Evolutionary conservation across 768 basidiomycete species (phyloP), one percentile per base, ranked within the genome.

Genomic region (Aureoboletus auriporus): DNA sequence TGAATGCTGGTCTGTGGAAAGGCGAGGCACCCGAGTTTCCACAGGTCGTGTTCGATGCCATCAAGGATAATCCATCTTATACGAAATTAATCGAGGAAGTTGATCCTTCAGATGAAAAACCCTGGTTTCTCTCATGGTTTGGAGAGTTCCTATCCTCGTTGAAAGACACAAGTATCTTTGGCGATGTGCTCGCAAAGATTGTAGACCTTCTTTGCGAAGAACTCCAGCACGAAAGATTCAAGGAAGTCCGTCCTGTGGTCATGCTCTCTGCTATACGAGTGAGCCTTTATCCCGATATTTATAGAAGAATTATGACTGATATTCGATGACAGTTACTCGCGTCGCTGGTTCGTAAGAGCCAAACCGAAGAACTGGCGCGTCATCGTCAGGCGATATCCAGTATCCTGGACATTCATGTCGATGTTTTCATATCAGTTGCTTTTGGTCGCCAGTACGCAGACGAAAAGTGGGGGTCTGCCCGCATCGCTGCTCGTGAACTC

Each of bases 161-260:
- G 41, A 72, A 73, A 55, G 65, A 75, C 14, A 68, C 70, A 35
- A 58, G 69, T 26, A 67, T 71, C 27, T 86, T 78, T 63, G 72
- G 70, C n/a, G 82, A 85, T 44, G 73, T 86, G n/a, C 69, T 94
- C 29, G 84, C 85, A 8, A 84, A 81, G 62, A 74, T 86, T 33
- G 69, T 82, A 12, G 80, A 83, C 52, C 85, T 89, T 51, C 74
- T 93, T 44, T 87, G 84, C 63, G 89, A 88, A 60, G 84, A 89
- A 54, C 66, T 89, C 16, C 92, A 93, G 60, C 89, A 92, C 54
- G 79, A 83, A 48, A 77, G 87, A 4, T 86, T 89, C 60, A 66
- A 72, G 42, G 69, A 73, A 23, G 68, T 78, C 17, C 77, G 85
- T 13, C 82, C 88, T 1, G 67, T 69, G 20, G 77, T 83, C 14